Conservation (phyloP, 306 rosid genomes). For the Glycine latifolia region DNA sequence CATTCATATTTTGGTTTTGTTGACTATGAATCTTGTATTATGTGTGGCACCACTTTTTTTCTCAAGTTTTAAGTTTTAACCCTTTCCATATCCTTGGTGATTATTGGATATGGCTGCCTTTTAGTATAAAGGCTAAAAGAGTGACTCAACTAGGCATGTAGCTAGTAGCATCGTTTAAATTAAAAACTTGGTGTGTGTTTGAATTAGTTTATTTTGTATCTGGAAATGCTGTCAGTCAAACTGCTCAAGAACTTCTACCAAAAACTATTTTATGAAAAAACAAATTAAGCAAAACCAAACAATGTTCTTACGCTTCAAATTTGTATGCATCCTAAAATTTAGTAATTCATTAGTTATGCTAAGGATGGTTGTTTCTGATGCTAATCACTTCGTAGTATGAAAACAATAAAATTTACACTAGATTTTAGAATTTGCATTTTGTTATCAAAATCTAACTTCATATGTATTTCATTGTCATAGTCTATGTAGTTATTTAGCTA, state of each 20-base stretch:
- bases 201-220: not conserved
- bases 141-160: conserved; percentile 4
- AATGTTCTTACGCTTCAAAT: not conserved
- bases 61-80: not conserved
- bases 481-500: not conserved
- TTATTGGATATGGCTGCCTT: not conserved
- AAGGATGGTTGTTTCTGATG: too few relatives aligned
- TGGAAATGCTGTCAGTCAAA: not conserved
- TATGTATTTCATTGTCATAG: too few relatives aligned
- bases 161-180: not conserved
- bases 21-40: not conserved
- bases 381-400: not conserved
- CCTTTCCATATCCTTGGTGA: not conserved
- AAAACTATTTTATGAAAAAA: not conserved
- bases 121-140: not conserved
- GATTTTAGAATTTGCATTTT: too few relatives aligned
- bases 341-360: not conserved
- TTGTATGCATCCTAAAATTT: not conserved
- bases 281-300: not conserved
- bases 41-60: not conserved
- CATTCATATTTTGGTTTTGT: not conserved
- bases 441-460: too few relatives aligned
- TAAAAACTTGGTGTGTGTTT: not conserved
- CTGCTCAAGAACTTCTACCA: not conserved
- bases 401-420: not conserved